Evolutionary conservation across 306 rosid genomes (phyloP).

Genomic region (Lablab purpureus): DNA sequence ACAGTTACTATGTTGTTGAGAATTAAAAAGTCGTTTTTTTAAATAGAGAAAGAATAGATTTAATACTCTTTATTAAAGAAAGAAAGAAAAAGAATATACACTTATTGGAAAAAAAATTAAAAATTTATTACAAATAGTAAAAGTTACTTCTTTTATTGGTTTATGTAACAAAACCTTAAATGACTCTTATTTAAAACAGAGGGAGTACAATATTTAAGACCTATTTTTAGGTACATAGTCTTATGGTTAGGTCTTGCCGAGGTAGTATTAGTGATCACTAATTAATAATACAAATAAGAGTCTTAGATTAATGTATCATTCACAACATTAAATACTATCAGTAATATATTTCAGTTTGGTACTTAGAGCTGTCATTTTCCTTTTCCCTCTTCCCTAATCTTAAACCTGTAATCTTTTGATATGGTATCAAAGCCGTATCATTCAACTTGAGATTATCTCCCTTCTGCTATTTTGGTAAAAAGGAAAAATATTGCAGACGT

Average conservation of each 20-base stretch:
- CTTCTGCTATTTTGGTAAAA: background rate
- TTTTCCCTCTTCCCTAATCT: conserved; percentile 14
- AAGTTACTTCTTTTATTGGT: too few relatives aligned
- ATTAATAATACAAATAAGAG: conserved; percentile 3
- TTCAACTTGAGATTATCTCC: background rate
- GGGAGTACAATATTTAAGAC: background rate
- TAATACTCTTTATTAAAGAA: too few relatives aligned
- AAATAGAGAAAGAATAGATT: too few relatives aligned
- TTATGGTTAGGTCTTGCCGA: background rate
- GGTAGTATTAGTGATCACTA: background rate
- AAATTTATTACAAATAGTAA: too few relatives aligned
- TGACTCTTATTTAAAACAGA: too few relatives aligned
- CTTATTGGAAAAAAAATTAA: too few relatives aligned
- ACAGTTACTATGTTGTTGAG: too few relatives aligned
- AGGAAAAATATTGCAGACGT: background rate
- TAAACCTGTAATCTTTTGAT: background rate
- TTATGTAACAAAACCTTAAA: too few relatives aligned
- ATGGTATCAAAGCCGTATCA: background rate
- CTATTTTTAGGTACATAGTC: background rate
- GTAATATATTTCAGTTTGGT: conserved; percentile 2
- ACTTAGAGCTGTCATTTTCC: conserved; percentile 4
- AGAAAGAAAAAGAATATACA: too few relatives aligned
- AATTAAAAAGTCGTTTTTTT: too few relatives aligned
- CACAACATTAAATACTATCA: conserved; percentile 2
- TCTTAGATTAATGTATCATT: background rate